Conservation (phyloP, 2,329 filamentous ascomycete genomes). For the Tolypocladium cylindrosporum region DNA sequence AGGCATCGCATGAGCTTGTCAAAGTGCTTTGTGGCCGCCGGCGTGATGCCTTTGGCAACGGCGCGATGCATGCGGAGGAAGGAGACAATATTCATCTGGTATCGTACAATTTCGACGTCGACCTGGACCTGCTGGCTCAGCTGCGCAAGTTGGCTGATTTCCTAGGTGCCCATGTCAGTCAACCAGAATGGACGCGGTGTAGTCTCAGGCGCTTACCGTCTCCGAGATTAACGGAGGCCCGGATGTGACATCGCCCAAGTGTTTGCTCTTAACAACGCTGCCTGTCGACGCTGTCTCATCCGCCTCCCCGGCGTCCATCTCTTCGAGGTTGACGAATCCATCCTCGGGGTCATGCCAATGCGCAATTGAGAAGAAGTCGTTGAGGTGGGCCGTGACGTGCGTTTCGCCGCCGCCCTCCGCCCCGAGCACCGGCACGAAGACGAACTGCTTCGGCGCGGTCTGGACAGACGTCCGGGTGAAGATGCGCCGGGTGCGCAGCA, state of each 20-base stretch:
- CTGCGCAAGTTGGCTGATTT: constrained; percentile 51
- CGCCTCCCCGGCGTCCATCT: constrained; percentile 26
- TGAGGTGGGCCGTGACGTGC: constrained; percentile 49
- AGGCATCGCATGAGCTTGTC: constrained; percentile 59
- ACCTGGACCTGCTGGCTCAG: constrained; percentile 49
- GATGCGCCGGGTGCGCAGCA: constrained; percentile 70
- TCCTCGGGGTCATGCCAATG: constrained; percentile 70
- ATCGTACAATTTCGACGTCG: constrained; percentile 69
- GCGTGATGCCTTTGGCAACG: constrained; percentile 67
- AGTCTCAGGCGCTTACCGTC: constrained; percentile 23
- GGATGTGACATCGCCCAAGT: constrained; percentile 8
- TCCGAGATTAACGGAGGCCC: constrained; percentile 28
- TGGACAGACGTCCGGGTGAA: constrained; percentile 67
- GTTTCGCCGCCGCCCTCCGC: constrained; percentile 35
- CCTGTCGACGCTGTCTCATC: constrained; percentile 25
- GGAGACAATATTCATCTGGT: constrained; percentile 77
- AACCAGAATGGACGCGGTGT: neutral
- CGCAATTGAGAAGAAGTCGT: constrained; percentile 79
- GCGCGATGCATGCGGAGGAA: constrained; percentile 85
- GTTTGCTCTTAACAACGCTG: constrained; percentile 33
- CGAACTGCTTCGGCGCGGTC: constrained; percentile 63
- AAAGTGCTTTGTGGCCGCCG: constrained; percentile 70
- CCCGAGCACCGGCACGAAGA: constrained; percentile 66
- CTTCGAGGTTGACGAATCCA: constrained; percentile 67
- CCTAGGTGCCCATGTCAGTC: constrained; percentile 21